These are phyloP conservation scores for Trichosporon faecale DNA, from an alignment of 1,284 basidiomycete genomes.

Conservation along the genomic window DNA sequence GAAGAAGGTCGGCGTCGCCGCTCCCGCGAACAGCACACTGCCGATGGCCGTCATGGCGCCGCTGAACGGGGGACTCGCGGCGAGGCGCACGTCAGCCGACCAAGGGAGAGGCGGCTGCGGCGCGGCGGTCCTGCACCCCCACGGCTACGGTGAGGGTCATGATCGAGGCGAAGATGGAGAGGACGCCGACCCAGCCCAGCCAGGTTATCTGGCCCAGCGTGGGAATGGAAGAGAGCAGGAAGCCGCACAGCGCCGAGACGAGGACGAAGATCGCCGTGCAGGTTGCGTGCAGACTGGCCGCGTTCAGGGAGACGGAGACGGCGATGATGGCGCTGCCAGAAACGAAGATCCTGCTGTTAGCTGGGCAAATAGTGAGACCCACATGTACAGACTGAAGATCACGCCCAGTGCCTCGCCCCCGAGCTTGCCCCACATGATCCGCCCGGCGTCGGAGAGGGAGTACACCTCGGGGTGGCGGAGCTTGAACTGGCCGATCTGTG, in stretches of 20 bases:
- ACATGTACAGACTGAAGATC: not conserved
- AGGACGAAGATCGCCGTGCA: constrained; percentile 48
- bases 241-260: constrained; percentile 35
- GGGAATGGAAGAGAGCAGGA: constrained; percentile 41
- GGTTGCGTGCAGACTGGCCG: constrained; percentile 42
- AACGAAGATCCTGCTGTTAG: constrained; percentile 34
- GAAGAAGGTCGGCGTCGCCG: constrained; percentile 29
- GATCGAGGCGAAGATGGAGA: constrained; percentile 41
- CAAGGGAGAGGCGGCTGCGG: too few species aligned
- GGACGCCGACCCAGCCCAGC: constrained; percentile 46
- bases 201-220: constrained; percentile 48
- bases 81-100: constrained; percentile 30
- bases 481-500: constrained; percentile 31
- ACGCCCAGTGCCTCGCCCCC: not conserved
- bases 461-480: constrained; percentile 28
- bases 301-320: constrained; percentile 51
- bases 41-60: constrained; percentile 44
- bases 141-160: constrained; percentile 50
- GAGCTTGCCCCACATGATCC: constrained; percentile 19
- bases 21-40: constrained; percentile 44
- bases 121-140: constrained; percentile 45
- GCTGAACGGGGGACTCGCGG: constrained; percentile 33
- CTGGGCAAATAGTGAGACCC: not conserved
- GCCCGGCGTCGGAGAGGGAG: constrained; percentile 35
- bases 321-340: constrained; percentile 34